phyloP scores from a whole-genome alignment of 106 monocot genomes.

The Hemerocallis citrina region DNA sequence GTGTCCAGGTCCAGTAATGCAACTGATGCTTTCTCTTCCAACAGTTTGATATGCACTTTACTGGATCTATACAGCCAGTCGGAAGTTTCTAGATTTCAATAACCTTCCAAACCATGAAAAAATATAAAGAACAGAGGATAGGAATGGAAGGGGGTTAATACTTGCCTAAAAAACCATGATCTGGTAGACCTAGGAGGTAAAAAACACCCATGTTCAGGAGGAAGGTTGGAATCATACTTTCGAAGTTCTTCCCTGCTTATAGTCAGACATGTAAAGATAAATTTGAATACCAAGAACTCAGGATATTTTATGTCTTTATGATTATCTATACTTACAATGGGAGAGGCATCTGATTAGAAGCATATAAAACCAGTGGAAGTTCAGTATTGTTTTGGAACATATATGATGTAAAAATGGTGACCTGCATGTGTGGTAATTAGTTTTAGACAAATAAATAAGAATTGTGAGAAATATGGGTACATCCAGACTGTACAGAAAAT shows the following conservation, averaged over 20 bases:
- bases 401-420: conserved; percentile 55
- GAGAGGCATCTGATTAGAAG: conserved; percentile 26
- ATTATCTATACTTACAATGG: conserved; percentile 34
- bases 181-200: conserved; percentile 50
- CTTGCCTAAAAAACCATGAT: conserved; percentile 87
- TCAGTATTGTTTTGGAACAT: conserved; percentile 65
- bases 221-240: conserved; percentile 16
- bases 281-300: not conserved
- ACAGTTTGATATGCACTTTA: conserved; percentile 41
- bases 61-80: conserved; percentile 40
- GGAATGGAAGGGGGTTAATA: no score
- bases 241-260: conserved; percentile 34
- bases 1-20: conserved; percentile 53
- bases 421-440: conserved; percentile 29
- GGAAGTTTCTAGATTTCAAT: not conserved
- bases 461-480: not conserved
- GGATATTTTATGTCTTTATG: not conserved
- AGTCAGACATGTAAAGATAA: not conserved
- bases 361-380: conserved; percentile 32
- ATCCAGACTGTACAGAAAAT: not conserved
- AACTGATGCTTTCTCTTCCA: conserved; percentile 31
- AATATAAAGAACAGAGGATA: not conserved
- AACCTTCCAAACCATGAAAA: not conserved
- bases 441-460: not conserved
- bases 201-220: conserved; percentile 52